Evolutionary conservation across 768 basidiomycete species (phyloP).

Genomic region (Coprinopsis sp.): DNA sequence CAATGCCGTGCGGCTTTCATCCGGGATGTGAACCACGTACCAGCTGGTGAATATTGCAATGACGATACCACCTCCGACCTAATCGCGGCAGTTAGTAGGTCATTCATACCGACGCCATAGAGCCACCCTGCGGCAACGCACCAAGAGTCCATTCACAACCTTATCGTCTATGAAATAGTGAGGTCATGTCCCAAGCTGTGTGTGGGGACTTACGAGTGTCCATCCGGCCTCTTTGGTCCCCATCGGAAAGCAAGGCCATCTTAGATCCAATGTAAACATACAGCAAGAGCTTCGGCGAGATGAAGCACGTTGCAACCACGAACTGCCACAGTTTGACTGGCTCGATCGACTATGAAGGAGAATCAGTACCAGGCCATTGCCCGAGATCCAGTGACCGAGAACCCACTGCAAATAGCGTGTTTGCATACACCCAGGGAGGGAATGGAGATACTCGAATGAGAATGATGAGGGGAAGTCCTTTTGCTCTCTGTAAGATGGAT

Average conservation of each 20-base stretch:
- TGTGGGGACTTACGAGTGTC: slow-evolving; percentile 52
- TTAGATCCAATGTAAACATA: slow-evolving; percentile 77
- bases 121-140: too few species aligned
- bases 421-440: slow-evolving; percentile 88
- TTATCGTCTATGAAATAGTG: slow-evolving; percentile 45
- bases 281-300: slow-evolving; percentile 67
- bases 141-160: slow-evolving; percentile 55
- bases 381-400: neutral
- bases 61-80: slow-evolving; percentile 53
- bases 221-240: slow-evolving; percentile 68
- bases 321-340: slow-evolving; percentile 76
- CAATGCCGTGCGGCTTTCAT: slow-evolving; percentile 11
- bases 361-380: neutral
- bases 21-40: slow-evolving; percentile 34
- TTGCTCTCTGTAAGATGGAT: slow-evolving; percentile 44
- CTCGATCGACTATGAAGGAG: slow-evolving; percentile 54
- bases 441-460: slow-evolving; percentile 79
- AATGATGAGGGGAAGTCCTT: slow-evolving; percentile 77
- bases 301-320: slow-evolving; percentile 62
- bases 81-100: too few species aligned
- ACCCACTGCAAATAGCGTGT: slow-evolving; percentile 71
- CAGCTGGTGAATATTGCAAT: slow-evolving; percentile 60
- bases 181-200: neutral
- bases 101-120: too few species aligned
- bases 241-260: slow-evolving; percentile 71